These are phyloP conservation scores for Pseudogymnoascus sp. DNA, from an alignment of 2,329 filamentous ascomycete genomes.

Conservation along the genomic window DNA sequence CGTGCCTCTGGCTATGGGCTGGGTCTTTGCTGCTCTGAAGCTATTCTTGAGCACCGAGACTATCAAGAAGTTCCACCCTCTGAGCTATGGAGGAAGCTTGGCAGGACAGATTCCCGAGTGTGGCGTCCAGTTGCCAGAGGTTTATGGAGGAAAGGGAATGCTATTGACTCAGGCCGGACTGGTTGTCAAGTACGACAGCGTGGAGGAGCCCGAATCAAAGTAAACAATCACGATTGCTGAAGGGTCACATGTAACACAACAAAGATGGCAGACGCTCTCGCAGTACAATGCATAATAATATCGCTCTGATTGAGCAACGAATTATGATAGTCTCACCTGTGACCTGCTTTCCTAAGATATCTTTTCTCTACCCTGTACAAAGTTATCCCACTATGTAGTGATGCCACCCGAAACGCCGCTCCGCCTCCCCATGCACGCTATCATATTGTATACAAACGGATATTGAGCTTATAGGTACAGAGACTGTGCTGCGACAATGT, in stretches of 20 bases:
- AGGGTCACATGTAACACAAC: slow-evolving; percentile 3
- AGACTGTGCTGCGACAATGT: slow-evolving; percentile 91
- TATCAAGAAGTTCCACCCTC: slow-evolving; percentile 71
- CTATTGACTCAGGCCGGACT: slow-evolving; percentile 29
- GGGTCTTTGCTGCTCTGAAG: slow-evolving; percentile 71
- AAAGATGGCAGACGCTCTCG: background rate
- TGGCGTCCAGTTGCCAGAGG: slow-evolving; percentile 59
- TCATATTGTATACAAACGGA: slow-evolving; percentile 5
- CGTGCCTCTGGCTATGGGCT: slow-evolving; percentile 84
- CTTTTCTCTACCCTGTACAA: background rate
- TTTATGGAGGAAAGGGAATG: slow-evolving; percentile 69
- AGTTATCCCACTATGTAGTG: slow-evolving; percentile 7
- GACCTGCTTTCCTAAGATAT: background rate
- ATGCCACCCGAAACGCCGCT: slow-evolving; percentile 6
- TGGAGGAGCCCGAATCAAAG: slow-evolving; percentile 16
- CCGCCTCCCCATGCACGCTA: slow-evolving; percentile 5
- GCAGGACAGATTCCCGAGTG: slow-evolving; percentile 52
- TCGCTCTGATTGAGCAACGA: background rate
- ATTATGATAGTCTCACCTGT: slow-evolving; percentile 1
- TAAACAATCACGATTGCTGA: background rate
- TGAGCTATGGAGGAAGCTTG: slow-evolving; percentile 65
- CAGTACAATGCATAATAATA: background rate
- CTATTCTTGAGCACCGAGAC: slow-evolving; percentile 67
- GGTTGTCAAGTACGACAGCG: slow-evolving; percentile 25
- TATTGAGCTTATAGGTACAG: slow-evolving; percentile 63